Percentiles rank a stretch among this genome's conserved stretches.
Conservation (phyloP, 2,329 filamentous ascomycete species). For the Phaeoacremonium minimum region DNA sequence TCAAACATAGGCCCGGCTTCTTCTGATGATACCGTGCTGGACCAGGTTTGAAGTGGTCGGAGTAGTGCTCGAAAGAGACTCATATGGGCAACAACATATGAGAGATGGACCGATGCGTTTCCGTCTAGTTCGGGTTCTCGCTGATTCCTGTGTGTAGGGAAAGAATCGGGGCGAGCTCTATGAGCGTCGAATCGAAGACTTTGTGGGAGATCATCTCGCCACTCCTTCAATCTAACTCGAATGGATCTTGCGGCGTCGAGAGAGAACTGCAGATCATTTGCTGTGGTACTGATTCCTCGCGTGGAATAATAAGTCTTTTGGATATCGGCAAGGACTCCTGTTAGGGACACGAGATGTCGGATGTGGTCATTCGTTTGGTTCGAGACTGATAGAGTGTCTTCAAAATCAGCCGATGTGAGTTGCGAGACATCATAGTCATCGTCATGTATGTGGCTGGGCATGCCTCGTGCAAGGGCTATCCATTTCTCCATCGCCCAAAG, state of each 20-base stretch:
- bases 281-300: constrained; percentile 19
- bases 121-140: constrained; percentile 16
- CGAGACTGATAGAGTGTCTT: constrained; percentile 11
- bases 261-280: constrained; percentile 20
- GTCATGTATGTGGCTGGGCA: constrained; percentile 22
- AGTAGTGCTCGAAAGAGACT: constrained; percentile 25
- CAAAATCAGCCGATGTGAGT: constrained; percentile 16
- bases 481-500: constrained; percentile 27
- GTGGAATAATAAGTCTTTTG: constrained; percentile 23
- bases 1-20: background rate
- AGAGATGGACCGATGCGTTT: constrained; percentile 22
- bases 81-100: constrained; percentile 27
- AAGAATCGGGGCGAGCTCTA: background rate
- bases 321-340: constrained; percentile 24
- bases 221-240: constrained; percentile 19
- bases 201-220: constrained; percentile 22
- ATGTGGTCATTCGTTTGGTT: constrained; percentile 16
- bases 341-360: constrained; percentile 19
- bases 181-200: constrained; percentile 2
- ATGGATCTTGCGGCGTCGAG: constrained; percentile 20
- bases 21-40: background rate
- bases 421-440: constrained; percentile 23
- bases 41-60: constrained; percentile 19
- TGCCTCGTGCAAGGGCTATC: constrained; percentile 24
- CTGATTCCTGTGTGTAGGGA: too few species aligned